These are phyloP conservation scores for Hymenochaete sp. DNA, from an alignment of 1,284 basidiomycete species.

Conservation along the genomic window DNA sequence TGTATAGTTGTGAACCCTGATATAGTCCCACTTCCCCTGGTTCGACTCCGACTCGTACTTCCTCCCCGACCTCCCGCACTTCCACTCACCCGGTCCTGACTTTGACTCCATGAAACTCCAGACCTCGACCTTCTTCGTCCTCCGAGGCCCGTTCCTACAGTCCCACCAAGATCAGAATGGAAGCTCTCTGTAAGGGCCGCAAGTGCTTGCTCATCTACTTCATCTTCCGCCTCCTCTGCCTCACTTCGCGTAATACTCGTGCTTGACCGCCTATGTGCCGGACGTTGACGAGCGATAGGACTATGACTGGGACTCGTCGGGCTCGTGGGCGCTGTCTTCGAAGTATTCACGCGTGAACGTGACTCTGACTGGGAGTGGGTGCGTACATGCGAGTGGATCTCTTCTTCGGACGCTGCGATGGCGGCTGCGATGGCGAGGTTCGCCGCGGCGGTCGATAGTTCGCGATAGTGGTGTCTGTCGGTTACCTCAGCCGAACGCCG, in stretches of 20 bases:
- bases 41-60: constrained; percentile 14
- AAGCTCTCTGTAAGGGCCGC: constrained; percentile 58
- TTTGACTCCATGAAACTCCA: constrained; percentile 61
- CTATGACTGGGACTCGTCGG: background rate
- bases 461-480: constrained; percentile 50
- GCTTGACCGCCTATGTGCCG: constrained; percentile 17
- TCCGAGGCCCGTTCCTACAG: too few relatives aligned
- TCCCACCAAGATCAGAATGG: constrained; percentile 57
- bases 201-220: constrained; percentile 42
- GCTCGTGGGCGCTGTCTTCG: too few relatives aligned
- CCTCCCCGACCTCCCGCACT: constrained; percentile 12
- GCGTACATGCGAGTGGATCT: constrained; percentile 1
- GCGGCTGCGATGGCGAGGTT: constrained; percentile 61
- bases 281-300: constrained; percentile 1
- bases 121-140: too few relatives aligned
- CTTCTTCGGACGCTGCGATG: constrained; percentile 51
- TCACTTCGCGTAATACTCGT: constrained; percentile 15
- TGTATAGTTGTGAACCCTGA: constrained; percentile 9
- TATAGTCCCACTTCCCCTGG: background rate
- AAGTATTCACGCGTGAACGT: background rate
- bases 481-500: constrained; percentile 9
- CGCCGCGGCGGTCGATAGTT: constrained; percentile 55
- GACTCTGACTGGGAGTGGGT: too few relatives aligned
- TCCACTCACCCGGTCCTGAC: constrained; percentile 29
- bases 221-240: constrained; percentile 37